Evolutionary conservation across 176 grass and related monocot species (phyloP).

Genomic region (Typha latifolia): DNA sequence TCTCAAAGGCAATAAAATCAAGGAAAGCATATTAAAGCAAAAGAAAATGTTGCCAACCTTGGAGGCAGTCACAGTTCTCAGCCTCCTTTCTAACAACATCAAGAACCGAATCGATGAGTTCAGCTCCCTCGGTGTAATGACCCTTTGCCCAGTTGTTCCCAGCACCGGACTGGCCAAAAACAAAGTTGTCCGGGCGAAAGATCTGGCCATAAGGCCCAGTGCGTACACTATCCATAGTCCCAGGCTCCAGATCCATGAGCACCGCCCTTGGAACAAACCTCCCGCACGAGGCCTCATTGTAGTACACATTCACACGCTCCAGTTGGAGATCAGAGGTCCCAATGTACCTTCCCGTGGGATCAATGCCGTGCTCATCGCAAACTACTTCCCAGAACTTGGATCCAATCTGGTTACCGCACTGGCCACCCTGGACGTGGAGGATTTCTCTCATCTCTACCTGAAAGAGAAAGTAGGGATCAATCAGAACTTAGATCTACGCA

Average conservation of each 20-base stretch:
- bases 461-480: background rate
- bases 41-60: constrained; percentile 27
- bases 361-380: constrained; percentile 76
- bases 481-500: background rate
- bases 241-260: constrained; percentile 90
- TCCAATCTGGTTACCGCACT: constrained; percentile 86
- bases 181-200: constrained; percentile 82
- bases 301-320: constrained; percentile 83
- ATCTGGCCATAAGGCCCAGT: constrained; percentile 72
- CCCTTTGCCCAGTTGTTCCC: constrained; percentile 94
- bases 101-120: constrained; percentile 80
- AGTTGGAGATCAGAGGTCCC: constrained; percentile 82
- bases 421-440: constrained; percentile 75
- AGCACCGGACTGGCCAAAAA: constrained; percentile 69
- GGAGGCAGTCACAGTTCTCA: constrained; percentile 87
- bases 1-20: background rate
- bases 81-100: constrained; percentile 86
- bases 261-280: constrained; percentile 74
- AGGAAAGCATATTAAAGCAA: background rate
- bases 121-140: constrained; percentile 78
- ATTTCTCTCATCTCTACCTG: constrained; percentile 70
- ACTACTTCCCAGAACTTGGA: constrained; percentile 89
- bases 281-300: constrained; percentile 83
- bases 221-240: constrained; percentile 89
- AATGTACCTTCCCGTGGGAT: constrained; percentile 55